Evolutionary conservation across 192 early-diverging fungal species (phyloP), one percentile per base, ranked within the genome.

Genomic region (Spizellomyces sp.): DNA sequence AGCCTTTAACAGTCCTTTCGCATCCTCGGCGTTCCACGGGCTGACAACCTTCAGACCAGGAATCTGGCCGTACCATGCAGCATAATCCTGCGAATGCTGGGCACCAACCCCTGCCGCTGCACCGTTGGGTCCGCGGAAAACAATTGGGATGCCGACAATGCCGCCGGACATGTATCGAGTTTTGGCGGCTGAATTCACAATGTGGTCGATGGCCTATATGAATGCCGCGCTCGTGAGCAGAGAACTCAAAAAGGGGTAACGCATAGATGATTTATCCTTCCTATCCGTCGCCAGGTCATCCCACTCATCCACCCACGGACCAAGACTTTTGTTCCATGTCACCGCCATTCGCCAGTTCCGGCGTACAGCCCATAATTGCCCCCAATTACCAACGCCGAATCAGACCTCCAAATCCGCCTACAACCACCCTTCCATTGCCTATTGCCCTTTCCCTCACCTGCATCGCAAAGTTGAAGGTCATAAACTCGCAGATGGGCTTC

Each of bases 381-480:
- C 50, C 12, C 50, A 54, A 54, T 54, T 54, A 61, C 27, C 27
- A 36, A 36, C 3, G 27, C 27, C 27, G 27, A 36, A 36, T 3
- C 27, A 0, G 3, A 36, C 27, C 27, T 36, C 27, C 27, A 3
- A 36, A 3, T 36, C 27, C 27, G 27, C 27, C 27, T 36, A 36
- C 3, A 36, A 36, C 27, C 0, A 36, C 27, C 27, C 27, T 36
- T 36, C 27, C 27, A 36, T 36, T 36, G 27, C 27, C 27, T 36
- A 36, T 36, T 36, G 27, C 27, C 27, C 27, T n/a, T 54, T 19
- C 22, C n/a, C 70, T 75, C 81, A 94, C 93, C 89, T 99, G 96
- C 94, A 99, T 95, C 44, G 95, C 93, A 88, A 99, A 99, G 92
- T 99, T 99, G 81, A 94, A 98, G 68, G 96, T 99, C 96, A 99